Evolutionary conservation across 2,329 filamentous ascomycete species (phyloP).

Genomic region (Aspergillaceae sp.): DNA sequence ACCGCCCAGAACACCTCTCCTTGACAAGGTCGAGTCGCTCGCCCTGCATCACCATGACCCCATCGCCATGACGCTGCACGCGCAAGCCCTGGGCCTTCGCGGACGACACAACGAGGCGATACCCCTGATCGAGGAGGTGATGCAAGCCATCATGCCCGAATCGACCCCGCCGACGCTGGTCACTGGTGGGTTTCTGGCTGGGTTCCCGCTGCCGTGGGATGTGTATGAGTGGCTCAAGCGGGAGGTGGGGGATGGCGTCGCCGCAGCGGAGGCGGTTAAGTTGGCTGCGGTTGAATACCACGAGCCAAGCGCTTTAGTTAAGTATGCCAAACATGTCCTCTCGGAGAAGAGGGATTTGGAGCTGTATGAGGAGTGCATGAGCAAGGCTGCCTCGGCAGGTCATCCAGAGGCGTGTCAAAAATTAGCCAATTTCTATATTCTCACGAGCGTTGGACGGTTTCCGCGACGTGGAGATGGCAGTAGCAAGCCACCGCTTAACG

Average conservation of each 20-base stretch:
- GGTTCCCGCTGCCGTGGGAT: slow-evolving; percentile 20
- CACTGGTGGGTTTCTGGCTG: neutral
- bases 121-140: slow-evolving; percentile 17
- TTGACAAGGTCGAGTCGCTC: slow-evolving; percentile 14
- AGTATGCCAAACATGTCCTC: slow-evolving; percentile 14
- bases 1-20: slow-evolving; percentile 4
- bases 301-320: neutral
- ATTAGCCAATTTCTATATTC: slow-evolving; percentile 31
- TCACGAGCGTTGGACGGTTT: slow-evolving; percentile 18
- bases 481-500: neutral
- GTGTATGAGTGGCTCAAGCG: slow-evolving; percentile 17
- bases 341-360: slow-evolving; percentile 17
- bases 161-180: slow-evolving; percentile 3
- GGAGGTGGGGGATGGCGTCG: slow-evolving; percentile 6
- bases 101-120: slow-evolving; percentile 15
- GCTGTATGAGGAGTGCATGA: slow-evolving; percentile 28
- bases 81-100: slow-evolving; percentile 16
- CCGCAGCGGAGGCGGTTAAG: slow-evolving; percentile 14
- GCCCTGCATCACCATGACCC: slow-evolving; percentile 18
- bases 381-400: slow-evolving; percentile 22
- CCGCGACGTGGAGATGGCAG: slow-evolving; percentile 14
- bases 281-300: neutral
- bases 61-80: slow-evolving; percentile 21
- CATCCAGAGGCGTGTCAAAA: slow-evolving; percentile 22
- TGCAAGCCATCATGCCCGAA: slow-evolving; percentile 15